Percentiles rank a stretch among this genome's conserved stretches.
phyloP scores from a whole-genome alignment of 345 rosid species.

The Boechera retrofracta region DNA sequence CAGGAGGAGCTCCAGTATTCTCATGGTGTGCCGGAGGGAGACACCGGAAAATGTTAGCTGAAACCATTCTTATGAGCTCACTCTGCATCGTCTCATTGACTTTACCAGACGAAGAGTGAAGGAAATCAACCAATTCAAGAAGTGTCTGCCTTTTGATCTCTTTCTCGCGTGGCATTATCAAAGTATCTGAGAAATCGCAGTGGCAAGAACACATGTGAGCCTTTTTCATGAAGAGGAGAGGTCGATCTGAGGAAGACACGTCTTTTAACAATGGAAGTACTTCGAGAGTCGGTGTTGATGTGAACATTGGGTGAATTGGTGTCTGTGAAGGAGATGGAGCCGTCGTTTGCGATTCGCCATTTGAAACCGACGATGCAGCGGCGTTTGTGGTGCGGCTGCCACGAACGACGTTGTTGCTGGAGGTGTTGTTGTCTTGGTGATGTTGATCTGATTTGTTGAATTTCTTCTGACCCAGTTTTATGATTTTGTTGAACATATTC shows the following conservation, averaged over 20 bases:
- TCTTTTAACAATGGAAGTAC: slow-evolving; percentile 49
- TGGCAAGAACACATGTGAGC: slow-evolving; percentile 51
- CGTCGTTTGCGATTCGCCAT: slow-evolving; percentile 40
- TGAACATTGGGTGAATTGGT: slow-evolving; percentile 37
- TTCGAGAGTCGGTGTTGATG: slow-evolving; percentile 44
- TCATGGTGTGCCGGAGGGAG: slow-evolving; percentile 46
- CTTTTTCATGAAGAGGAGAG: slow-evolving; percentile 48
- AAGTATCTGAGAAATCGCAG: slow-evolving; percentile 47
- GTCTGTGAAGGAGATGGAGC: slow-evolving; percentile 37
- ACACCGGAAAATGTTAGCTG: slow-evolving; percentile 47
- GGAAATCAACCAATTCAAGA: slow-evolving; percentile 46
- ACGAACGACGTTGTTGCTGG: slow-evolving; percentile 41
- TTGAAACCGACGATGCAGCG: not conserved
- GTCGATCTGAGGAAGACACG: slow-evolving; percentile 49
- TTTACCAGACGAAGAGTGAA: slow-evolving; percentile 48
- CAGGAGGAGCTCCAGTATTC: slow-evolving; percentile 49
- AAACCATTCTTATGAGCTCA: slow-evolving; percentile 48
- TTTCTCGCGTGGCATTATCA: slow-evolving; percentile 52
- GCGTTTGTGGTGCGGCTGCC: slow-evolving; percentile 31
- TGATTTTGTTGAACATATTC: slow-evolving; percentile 50
- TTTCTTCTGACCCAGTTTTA: slow-evolving; percentile 46
- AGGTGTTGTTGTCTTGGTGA: slow-evolving; percentile 38
- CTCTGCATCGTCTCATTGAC: slow-evolving; percentile 51
- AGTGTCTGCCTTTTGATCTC: slow-evolving; percentile 52
- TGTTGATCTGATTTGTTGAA: slow-evolving; percentile 53